Base-by-base conservation (phyloP, 495 filamentous ascomycete species). In the Hyaloscypha finlandica region DNA sequence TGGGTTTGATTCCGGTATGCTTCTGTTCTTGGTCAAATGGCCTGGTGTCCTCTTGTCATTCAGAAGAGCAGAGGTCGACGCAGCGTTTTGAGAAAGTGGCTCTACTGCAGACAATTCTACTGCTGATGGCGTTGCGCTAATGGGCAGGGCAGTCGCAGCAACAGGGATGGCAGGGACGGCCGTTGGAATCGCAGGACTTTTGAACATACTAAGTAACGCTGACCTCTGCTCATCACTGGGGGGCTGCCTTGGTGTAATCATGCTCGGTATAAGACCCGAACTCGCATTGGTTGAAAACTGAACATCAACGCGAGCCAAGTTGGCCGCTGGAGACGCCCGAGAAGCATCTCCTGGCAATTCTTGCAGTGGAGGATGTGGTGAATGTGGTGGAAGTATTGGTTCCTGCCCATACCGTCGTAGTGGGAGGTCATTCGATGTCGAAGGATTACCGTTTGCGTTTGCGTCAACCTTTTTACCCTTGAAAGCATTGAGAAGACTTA, bases 401-500 rank as follows among this genome's bases (percentile, higher is more conserved):
- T 62, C 66, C 45, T 61, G 59, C 19, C 35, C 37, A 61, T 54
- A 68, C 19, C 63, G 48, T 58, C 61, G 48, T 22, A 69, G 33
- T 9, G 70, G 66, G 2, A 65, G 59, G 51, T 68, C 56, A 42
- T 56, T 63, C 2, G 58, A 9, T 20, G 19, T 31, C 25, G 54
- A 30, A 52, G 33, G n/a, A 48, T 20, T 30, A 32, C 58, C 63
- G 29, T 32, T 64, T 16, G 61, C 63, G 29, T 32, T 64, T 16
- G 61, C 74, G 9, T 65, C 33, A 57, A 70, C 72, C 42, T 48
- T 48, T 8, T 39, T 52, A 20, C 68, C 72, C 61, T 89, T 92
- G 75, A 92, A 89, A 2, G 87, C 81, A 71, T 84, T 88, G 54
- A 92, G 75, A 6, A 92, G 74, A 32, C 86, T 82, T 61, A 87